phyloP scores from a whole-genome alignment of 2,329 filamentous ascomycete genomes.

The Calonectria hongkongensis region DNA sequence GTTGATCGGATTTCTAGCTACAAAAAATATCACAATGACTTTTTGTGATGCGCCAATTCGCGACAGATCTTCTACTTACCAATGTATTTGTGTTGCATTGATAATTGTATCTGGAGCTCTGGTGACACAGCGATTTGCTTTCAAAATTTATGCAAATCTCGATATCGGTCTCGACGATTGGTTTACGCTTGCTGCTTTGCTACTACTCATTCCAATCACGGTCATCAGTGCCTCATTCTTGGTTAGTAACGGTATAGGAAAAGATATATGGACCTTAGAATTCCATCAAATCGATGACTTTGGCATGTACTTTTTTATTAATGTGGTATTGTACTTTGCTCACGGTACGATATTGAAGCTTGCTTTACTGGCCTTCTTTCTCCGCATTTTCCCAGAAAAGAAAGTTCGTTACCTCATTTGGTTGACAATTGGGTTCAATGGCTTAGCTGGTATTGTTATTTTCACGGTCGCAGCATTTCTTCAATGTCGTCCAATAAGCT shows the following conservation, averaged over 20 bases:
- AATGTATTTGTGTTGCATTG: slow-evolving; percentile 58
- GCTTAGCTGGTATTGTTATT: too few relatives aligned
- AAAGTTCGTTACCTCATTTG: too few relatives aligned
- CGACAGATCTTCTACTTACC: slow-evolving; percentile 57
- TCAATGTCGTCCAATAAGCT: too few relatives aligned
- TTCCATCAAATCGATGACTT: slow-evolving; percentile 65
- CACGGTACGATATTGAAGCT: slow-evolving; percentile 69
- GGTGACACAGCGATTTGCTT: slow-evolving; percentile 64
- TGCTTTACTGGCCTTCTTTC: slow-evolving; percentile 72
- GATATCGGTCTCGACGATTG: slow-evolving; percentile 35
- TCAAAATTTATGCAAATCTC: slow-evolving; percentile 58
- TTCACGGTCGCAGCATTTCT: too few relatives aligned
- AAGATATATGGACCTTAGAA: slow-evolving; percentile 71
- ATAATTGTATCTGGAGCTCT: slow-evolving; percentile 62
- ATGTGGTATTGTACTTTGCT: slow-evolving; percentile 68
- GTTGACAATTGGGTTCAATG: too few relatives aligned
- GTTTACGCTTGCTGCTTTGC: slow-evolving; percentile 47
- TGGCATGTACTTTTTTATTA: slow-evolving; percentile 64
- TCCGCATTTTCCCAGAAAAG: slow-evolving; percentile 67
- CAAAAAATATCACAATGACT: slow-evolving; percentile 54
- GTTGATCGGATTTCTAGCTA: slow-evolving; percentile 17
- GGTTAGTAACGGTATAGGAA: slow-evolving; percentile 66
- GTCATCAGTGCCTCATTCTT: slow-evolving; percentile 57
- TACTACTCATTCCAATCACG: slow-evolving; percentile 55
- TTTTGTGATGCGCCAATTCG: slow-evolving; percentile 54